Percentiles rank a stretch among this genome's conserved stretches.
These are phyloP conservation scores for Quambalaria eucalypti DNA, from an alignment of 1,284 basidiomycete genomes.

Conservation along the genomic window DNA sequence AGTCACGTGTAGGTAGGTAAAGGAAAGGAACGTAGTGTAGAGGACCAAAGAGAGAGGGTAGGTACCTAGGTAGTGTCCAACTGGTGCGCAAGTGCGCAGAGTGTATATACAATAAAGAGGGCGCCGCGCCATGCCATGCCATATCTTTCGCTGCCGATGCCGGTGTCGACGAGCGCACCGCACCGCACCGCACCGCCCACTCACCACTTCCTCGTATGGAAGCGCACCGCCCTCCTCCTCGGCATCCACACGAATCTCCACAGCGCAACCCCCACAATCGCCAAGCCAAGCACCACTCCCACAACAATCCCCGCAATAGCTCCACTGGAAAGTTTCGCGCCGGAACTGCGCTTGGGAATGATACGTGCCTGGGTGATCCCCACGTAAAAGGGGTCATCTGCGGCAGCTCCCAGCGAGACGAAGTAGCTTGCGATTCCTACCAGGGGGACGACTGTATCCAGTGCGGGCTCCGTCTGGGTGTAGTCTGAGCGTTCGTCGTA, in stretches of 20 bases:
- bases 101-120: neutral
- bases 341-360: constrained; percentile 65
- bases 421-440: constrained; percentile 70
- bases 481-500: constrained; percentile 76
- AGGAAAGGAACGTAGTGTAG: too few relatives aligned
- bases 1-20: too few relatives aligned
- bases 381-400: constrained; percentile 70
- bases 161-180: too few relatives aligned
- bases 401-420: constrained; percentile 54
- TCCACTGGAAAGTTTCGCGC: constrained; percentile 56
- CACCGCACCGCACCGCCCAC: too few relatives aligned
- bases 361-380: constrained; percentile 56
- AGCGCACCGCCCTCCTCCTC: constrained; percentile 53
- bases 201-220: neutral
- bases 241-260: neutral
- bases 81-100: neutral
- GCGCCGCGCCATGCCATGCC: too few relatives aligned
- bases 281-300: constrained; percentile 54
- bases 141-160: too few relatives aligned
- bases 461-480: constrained; percentile 63
- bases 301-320: constrained; percentile 62
- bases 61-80: neutral
- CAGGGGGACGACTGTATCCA: constrained; percentile 70
- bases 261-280: constrained; percentile 35
- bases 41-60: too few relatives aligned